Base-by-base conservation (phyloP, 2,329 filamentous ascomycete species). In the Penicillium sp. region DNA sequence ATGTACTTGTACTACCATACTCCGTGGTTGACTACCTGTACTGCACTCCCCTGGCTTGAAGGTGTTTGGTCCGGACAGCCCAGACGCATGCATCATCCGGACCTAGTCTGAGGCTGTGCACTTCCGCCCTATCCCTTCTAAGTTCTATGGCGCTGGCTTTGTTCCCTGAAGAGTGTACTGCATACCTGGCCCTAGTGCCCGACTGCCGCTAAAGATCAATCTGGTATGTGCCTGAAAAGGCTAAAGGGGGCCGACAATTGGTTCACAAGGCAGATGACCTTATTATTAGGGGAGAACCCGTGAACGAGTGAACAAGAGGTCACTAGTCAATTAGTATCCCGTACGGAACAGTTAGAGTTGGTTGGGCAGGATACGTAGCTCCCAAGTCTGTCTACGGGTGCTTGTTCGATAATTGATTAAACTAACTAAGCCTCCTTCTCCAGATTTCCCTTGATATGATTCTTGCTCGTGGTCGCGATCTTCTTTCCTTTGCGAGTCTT, bases 381-480 rank as follows among this genome's bases (percentile, higher is more conserved):
- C 9, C 30, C 19, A 28, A 22, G 33, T 24, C 12, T 10, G 49
- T 35, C 12, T 7, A 17, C 19, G 19, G 19, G 35, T 17, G n/a
- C 33, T 33, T 22, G 15, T 45, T 40, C 45, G 35, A 26, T 33
- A 33, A 33, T 33, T 33, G 12, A 33, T 44, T 40, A 7, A 19
- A 19, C n/a, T 19, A 33, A 28, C 7, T 24, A 24, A 44, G 56
- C 47, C 56, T 22, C 22, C 47, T 30, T 12, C n/a, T 15, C 37
- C 28, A 33, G 33, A 30, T 53, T 60, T 35, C 40, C 59, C 45
- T 7, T 47, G 44, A 17, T 17, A 3, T 47, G 44, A 17, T 17
- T 47, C 24, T 47, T 28, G 44, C 58, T 59, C 44, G 56, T 55
- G 61, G 58, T 62, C 45, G 38, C 59, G 63, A 64, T 63, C 63